Conservation (phyloP, 768 basidiomycete species). For the Lactarius psammicola region DNA sequence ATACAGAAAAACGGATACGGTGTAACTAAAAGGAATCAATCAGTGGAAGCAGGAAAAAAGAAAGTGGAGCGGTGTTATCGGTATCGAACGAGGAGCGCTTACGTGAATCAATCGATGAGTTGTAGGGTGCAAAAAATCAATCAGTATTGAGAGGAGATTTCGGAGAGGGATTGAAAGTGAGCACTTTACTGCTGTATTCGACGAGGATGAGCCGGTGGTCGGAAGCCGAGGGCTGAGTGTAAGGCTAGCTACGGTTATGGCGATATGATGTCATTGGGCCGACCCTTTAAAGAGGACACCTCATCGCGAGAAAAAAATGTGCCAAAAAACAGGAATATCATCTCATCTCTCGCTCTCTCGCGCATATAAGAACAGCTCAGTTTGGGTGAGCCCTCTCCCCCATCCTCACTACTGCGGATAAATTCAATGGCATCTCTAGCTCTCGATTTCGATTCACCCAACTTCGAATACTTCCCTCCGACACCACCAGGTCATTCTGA, state of each 20-base stretch:
- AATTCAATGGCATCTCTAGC: constrained; percentile 25
- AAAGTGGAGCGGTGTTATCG: constrained; percentile 12
- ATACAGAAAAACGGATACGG: constrained; percentile 10
- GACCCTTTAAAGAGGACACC: constrained; percentile 18
- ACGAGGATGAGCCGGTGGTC: constrained; percentile 9
- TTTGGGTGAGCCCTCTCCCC: constrained; percentile 10
- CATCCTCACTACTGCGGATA: constrained; percentile 1
- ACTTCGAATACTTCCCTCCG: constrained; percentile 38
- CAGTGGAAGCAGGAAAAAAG: constrained; percentile 7
- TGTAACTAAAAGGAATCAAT: constrained; percentile 2
- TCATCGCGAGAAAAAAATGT: constrained; percentile 11
- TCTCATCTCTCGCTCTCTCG: background rate
- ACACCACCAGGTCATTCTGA: constrained; percentile 35
- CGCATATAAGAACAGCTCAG: constrained; percentile 8
- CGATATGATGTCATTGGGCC: constrained; percentile 21
- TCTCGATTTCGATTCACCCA: constrained; percentile 24
- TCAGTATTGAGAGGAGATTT: background rate
- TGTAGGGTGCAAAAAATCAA: background rate
- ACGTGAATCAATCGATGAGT: constrained; percentile 25
- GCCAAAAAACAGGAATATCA: background rate
- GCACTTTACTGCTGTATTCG: constrained; percentile 1
- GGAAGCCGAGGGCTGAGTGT: background rate
- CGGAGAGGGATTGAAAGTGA: background rate
- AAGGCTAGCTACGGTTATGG: no score
- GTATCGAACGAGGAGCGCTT: constrained; percentile 16